A percentile compares a stretch with the other conserved stretches of the same genome.
These are phyloP conservation scores for Homolaphlyctis polyrhiza DNA, from an alignment of 371 early-diverging fungal species.

Conservation along the genomic window DNA sequence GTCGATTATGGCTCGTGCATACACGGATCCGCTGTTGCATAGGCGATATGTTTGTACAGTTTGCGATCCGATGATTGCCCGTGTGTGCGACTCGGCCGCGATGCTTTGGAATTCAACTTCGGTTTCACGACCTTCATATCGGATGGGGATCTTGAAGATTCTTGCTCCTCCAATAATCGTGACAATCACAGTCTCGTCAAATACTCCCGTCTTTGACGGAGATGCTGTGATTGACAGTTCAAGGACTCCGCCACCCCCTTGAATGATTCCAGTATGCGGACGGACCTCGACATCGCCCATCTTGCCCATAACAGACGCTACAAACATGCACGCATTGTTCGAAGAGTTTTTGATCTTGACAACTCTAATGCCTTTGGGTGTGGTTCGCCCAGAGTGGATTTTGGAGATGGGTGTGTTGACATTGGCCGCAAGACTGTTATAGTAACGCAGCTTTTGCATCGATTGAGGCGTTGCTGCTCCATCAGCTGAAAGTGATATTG, in stretches of 20 bases:
- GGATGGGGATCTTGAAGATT: constrained; percentile 26
- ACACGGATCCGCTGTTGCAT: constrained; percentile 21
- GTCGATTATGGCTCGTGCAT: constrained; percentile 26
- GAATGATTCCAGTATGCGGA: constrained; percentile 20
- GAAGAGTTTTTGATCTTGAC: constrained; percentile 34
- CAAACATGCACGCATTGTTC: constrained; percentile 20
- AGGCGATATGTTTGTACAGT: constrained; percentile 9
- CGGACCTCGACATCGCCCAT: constrained; percentile 16
- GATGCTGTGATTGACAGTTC: constrained; percentile 23
- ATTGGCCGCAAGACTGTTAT: constrained; percentile 6
- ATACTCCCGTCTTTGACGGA: constrained; percentile 17
- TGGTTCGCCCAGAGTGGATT: neutral
- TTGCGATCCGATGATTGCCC: constrained; percentile 32
- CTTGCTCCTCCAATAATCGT: constrained; percentile 27
- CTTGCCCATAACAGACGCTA: constrained; percentile 12
- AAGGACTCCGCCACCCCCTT: constrained; percentile 6
- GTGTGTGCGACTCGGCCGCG: constrained; percentile 9
- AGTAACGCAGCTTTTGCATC: neutral
- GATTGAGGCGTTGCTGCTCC: neutral
- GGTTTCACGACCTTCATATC: constrained; percentile 27
- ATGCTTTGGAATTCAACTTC: constrained; percentile 13
- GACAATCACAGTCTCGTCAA: constrained; percentile 30
- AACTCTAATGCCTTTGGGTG: constrained; percentile 5
- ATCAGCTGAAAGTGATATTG: neutral
- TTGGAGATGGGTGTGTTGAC: neutral